phyloP scores from a whole-genome alignment of 1,284 basidiomycete genomes.

The Waitea zeae region DNA sequence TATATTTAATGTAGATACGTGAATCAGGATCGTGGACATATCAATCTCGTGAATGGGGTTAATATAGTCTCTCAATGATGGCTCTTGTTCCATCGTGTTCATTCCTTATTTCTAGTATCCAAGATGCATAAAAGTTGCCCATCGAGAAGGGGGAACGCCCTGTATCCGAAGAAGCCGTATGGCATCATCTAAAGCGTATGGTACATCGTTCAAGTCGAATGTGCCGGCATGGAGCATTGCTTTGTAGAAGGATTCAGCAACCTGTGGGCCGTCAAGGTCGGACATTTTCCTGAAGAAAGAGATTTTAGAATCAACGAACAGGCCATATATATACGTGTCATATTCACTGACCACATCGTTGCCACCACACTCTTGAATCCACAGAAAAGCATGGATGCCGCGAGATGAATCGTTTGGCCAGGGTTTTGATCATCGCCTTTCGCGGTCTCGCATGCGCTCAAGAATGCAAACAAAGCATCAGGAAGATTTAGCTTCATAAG shows the following conservation, averaged over 20 bases:
- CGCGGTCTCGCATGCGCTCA: slow-evolving; percentile 13
- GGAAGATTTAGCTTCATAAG: slow-evolving; percentile 7
- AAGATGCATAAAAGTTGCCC: slow-evolving; percentile 1
- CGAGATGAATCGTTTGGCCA: slow-evolving; percentile 11
- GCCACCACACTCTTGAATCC: slow-evolving; percentile 11
- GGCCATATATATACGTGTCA: too few species aligned
- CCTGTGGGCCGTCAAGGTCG: slow-evolving; percentile 6
- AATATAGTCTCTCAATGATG: too few species aligned
- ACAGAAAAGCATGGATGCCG: slow-evolving; percentile 10
- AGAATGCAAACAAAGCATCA: slow-evolving; percentile 10
- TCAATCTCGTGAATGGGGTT: too few species aligned
- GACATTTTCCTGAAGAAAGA: slow-evolving; percentile 5
- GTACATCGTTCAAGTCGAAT: not conserved
- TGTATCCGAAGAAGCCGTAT: not conserved
- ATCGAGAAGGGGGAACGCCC: not conserved
- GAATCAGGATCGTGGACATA: too few species aligned
- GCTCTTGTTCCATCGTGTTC: too few species aligned
- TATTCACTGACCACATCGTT: slow-evolving; percentile 14
- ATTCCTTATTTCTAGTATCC: slow-evolving; percentile 1
- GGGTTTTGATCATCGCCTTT: slow-evolving; percentile 8
- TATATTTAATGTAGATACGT: too few species aligned
- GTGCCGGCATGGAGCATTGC: not conserved
- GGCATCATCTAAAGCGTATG: slow-evolving; percentile 3
- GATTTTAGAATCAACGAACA: not conserved
- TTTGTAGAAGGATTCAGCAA: slow-evolving; percentile 7